Evolutionary conservation across 495 filamentous ascomycete genomes (phyloP).

Genomic region (Penicillium desertorum): DNA sequence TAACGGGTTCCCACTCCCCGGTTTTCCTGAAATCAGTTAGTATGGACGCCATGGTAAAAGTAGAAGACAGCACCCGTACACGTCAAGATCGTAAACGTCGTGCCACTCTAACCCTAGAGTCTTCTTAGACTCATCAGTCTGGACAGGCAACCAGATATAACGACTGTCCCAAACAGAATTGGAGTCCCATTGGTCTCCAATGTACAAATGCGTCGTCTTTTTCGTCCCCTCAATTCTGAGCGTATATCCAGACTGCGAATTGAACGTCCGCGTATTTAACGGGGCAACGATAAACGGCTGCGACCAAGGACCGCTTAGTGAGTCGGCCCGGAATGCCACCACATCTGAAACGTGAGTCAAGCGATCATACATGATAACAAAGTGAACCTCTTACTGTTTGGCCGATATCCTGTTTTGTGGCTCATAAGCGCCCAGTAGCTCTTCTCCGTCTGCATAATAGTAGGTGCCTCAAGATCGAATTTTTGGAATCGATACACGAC

Average conservation of each 20-base stretch:
- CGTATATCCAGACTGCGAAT: slow-evolving; percentile 53
- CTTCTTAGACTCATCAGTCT: slow-evolving; percentile 32
- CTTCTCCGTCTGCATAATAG: slow-evolving; percentile 27
- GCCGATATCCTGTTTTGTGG: slow-evolving; percentile 31
- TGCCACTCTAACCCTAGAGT: slow-evolving; percentile 25
- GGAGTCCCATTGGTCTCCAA: slow-evolving; percentile 54
- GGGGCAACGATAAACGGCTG: slow-evolving; percentile 50
- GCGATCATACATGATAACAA: background rate
- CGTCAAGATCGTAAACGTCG: slow-evolving; percentile 30
- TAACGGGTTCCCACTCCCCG: slow-evolving; percentile 41
- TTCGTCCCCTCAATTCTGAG: slow-evolving; percentile 45
- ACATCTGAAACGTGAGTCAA: slow-evolving; percentile 19
- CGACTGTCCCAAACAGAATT: slow-evolving; percentile 53
- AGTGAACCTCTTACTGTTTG: slow-evolving; percentile 21
- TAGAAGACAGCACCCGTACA: slow-evolving; percentile 10
- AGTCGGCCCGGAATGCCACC: slow-evolving; percentile 32
- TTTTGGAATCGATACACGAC: slow-evolving; percentile 26
- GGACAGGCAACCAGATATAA: slow-evolving; percentile 54
- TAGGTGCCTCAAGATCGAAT: slow-evolving; percentile 30
- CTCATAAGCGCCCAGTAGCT: slow-evolving; percentile 34
- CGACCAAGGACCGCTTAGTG: slow-evolving; percentile 50
- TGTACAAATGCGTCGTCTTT: slow-evolving; percentile 51
- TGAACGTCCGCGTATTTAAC: slow-evolving; percentile 50
- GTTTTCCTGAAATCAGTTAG: slow-evolving; percentile 35
- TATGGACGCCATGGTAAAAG: background rate